Evolutionary conservation across 805 yeast genomes (phyloP).

Genomic region (Pichia eremophila): DNA sequence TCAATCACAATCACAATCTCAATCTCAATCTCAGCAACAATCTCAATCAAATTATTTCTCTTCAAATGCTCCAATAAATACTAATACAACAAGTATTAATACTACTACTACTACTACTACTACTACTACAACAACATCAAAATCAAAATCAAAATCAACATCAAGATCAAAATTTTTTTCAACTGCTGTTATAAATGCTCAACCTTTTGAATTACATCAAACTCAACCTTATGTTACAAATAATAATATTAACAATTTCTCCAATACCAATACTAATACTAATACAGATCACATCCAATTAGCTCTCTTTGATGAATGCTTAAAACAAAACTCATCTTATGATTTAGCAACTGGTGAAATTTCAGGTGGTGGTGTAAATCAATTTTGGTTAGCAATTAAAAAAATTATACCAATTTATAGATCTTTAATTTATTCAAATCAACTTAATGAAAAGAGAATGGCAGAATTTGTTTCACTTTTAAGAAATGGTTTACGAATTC

Average conservation of each 20-base stretch:
- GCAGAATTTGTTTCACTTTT: conserved; percentile 41
- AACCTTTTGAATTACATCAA: conserved; percentile 15
- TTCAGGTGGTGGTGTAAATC: conserved; percentile 28
- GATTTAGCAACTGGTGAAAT: conserved; percentile 32
- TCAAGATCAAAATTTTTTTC: conserved; percentile 22
- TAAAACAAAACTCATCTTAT: conserved; percentile 27
- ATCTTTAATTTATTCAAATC: conserved; percentile 37
- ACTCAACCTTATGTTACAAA: conserved; percentile 21
- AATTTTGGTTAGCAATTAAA: conserved; percentile 45
- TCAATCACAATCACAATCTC: too few relatives aligned
- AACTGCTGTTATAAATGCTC: neutral
- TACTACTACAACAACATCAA: conserved; percentile 23
- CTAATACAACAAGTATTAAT: conserved; percentile 29
- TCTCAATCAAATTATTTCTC: neutral
- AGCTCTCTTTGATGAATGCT: conserved; percentile 37
- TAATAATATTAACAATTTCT: neutral
- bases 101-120: conserved; percentile 33
- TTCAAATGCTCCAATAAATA: neutral
- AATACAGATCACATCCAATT: conserved; percentile 3
- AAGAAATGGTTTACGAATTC: conserved; percentile 48
- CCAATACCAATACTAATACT: neutral
- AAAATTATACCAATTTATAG: conserved; percentile 42
- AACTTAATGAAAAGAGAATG: conserved; percentile 37
- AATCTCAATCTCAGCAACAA: neutral
- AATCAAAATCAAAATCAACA: conserved; percentile 29